A percentile compares a stretch with the other conserved stretches of the same genome.
Conservation (phyloP, 495 filamentous ascomycete species). For the Xylaria grammica region DNA sequence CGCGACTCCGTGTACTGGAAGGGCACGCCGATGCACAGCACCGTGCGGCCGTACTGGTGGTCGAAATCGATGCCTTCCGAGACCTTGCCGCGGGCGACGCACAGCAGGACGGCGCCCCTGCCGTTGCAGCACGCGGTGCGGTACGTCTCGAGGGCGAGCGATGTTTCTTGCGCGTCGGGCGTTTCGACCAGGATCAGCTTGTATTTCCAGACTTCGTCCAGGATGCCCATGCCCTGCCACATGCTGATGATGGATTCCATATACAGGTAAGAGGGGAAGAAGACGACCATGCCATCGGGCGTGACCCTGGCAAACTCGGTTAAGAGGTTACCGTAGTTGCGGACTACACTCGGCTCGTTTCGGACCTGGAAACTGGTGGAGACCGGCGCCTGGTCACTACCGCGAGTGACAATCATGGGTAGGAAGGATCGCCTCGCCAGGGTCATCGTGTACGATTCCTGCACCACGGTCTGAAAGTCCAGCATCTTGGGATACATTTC, state of each 20-base stretch:
- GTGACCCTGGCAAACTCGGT: constrained; percentile 94
- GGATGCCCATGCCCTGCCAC: constrained; percentile 98
- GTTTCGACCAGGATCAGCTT: constrained; percentile 98
- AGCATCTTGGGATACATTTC: constrained; percentile 99
- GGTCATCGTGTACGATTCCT: constrained; percentile 97
- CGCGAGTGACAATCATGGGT: constrained; percentile 95
- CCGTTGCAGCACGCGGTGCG: constrained; percentile 97
- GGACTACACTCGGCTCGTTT: constrained; percentile 90
- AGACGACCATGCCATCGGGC: constrained; percentile 96
- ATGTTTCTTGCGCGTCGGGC: constrained; percentile 95
- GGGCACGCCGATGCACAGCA: constrained; percentile 95
- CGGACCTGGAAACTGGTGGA: constrained; percentile 91
- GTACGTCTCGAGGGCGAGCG: constrained; percentile 93
- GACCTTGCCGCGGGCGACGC: constrained; percentile 95
- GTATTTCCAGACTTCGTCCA: constrained; percentile 99
- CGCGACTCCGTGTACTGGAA: constrained; percentile 99
- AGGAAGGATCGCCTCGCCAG: constrained; percentile 93
- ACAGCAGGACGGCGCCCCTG: constrained; percentile 88
- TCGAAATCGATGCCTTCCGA: constrained; percentile 99
- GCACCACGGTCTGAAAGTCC: constrained; percentile 85
- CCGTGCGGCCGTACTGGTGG: constrained; percentile 96
- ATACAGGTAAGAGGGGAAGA: constrained; percentile 98
- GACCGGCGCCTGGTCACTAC: constrained; percentile 89
- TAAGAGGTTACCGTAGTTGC: constrained; percentile 92
- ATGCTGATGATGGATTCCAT: constrained; percentile 99